These are phyloP conservation scores for Phyllachora maydis DNA, from an alignment of 2,329 filamentous ascomycete species.

Conservation along the genomic window DNA sequence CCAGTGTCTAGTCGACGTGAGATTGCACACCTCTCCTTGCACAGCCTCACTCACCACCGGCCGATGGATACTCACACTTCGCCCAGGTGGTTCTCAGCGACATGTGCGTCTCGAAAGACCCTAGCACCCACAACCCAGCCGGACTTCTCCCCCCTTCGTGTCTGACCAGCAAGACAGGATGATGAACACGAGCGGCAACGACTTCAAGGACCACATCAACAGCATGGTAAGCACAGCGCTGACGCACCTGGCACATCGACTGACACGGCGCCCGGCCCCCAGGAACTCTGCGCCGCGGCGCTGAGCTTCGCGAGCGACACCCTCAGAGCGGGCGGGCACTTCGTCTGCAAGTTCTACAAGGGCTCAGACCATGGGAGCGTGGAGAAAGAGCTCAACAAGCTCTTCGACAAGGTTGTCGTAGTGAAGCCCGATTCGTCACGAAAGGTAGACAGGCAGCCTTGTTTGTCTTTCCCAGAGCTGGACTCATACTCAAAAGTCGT, in stretches of 20 bases:
- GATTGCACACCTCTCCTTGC: no score
- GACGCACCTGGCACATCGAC: no score
- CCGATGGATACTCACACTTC: no score
- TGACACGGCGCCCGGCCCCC: neutral
- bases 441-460: slow-evolving; percentile 39
- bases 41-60: no score
- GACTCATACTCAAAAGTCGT: no score
- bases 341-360: slow-evolving; percentile 96
- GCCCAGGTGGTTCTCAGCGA: slow-evolving; percentile 86
- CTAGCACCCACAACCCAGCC: no score
- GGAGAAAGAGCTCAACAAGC: slow-evolving; percentile 49
- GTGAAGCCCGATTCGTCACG: slow-evolving; percentile 87
- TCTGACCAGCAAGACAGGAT: no score
- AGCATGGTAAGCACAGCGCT: slow-evolving; percentile 86
- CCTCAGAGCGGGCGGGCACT: slow-evolving; percentile 63
- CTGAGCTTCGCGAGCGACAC: slow-evolving; percentile 73
- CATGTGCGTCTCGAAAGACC: no score
- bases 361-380: slow-evolving; percentile 67
- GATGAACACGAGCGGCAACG: slow-evolving; percentile 93
- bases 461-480: neutral
- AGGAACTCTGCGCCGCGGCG: slow-evolving; percentile 84
- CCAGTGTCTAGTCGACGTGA: no score
- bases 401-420: slow-evolving; percentile 64
- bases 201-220: slow-evolving; percentile 71
- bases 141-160: no score